Base-by-base conservation (phyloP, 2,329 filamentous ascomycete species). In the Lomentospora prolificans region DNA sequence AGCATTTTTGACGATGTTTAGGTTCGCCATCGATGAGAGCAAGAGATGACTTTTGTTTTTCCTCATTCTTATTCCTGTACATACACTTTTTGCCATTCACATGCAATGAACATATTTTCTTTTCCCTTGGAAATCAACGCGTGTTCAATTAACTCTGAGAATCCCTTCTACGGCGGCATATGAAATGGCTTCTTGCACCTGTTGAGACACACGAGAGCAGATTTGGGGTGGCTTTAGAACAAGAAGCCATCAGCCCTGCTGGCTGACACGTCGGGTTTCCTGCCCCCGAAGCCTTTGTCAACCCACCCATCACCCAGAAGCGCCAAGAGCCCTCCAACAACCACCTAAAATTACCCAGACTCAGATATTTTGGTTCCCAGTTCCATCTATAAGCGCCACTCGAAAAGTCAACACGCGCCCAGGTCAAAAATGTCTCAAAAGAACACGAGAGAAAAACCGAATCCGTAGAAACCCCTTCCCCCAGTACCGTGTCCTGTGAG, bases 31-130 rank as follows among this genome's bases (percentile, higher is more conserved):
- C n/a, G n/a, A n/a, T n/a, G 12, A 10, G 33, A 2, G 33, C 5
- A 39, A 41, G 36, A 17, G 36, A 41, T 41, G 36, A 41, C n/a
- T 19, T 41, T 14, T 41, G 36, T 41, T 41, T 41, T 41, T 52
- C n/a, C 36, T 25, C 48, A 28, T 22, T 52, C 28, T 52, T 52
- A 19, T 52, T 52, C 50, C 6, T 53, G 51, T 53, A 53, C 31
- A 53, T 53, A 53, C 7, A 12, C 41, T 53, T 8, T 17, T 39
- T 41, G 31, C 22, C 31, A 41, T 36, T 41, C 31, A 53, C n/a
- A 25, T 44, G 51, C 48, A 51, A 48, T 48, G 30, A 51, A 19
- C 50, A 30, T 30, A n/a, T 51, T 30, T n/a, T 17, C 25, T 19
- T 51, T 27, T 50, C 17, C 10, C 19, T 25, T 14, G 6, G 22